Percentiles rank a stretch among this genome's conserved stretches.
These are phyloP conservation scores for Fusarium armeniacum DNA, from an alignment of 2,329 filamentous ascomycete genomes.

Conservation along the genomic window DNA sequence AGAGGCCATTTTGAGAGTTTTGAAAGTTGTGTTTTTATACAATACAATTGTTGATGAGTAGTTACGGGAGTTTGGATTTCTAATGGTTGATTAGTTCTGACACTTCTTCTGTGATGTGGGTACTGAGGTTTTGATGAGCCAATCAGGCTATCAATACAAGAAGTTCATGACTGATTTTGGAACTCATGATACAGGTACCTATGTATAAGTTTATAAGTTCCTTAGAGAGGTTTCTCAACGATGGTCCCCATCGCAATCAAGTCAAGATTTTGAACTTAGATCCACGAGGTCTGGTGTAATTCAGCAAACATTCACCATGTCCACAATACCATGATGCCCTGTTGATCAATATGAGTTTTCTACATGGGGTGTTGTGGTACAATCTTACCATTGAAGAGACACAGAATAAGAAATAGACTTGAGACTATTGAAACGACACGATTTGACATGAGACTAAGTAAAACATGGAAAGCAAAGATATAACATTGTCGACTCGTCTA, in stretches of 20 bases:
- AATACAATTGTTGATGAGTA: conserved; percentile 8
- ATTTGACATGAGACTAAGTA: not conserved
- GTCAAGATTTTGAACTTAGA: not conserved
- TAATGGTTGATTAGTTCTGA: conserved; percentile 38
- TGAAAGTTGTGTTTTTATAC: not conserved
- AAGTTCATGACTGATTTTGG: conserved; percentile 9
- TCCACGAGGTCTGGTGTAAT: not conserved
- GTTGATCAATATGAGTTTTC: not conserved
- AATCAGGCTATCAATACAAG: conserved; percentile 21
- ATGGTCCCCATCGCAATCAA: not conserved
- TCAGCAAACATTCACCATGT: not conserved
- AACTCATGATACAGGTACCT: conserved; percentile 9
- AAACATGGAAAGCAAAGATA: not conserved
- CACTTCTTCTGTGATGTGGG: conserved; percentile 27
- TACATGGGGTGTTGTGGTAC: too few relatives aligned
- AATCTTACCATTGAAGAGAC: too few relatives aligned
- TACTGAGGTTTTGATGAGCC: conserved; percentile 15
- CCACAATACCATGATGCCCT: not conserved
- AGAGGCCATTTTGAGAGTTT: conserved; percentile 38
- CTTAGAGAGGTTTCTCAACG: not conserved
- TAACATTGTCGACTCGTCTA: not conserved
- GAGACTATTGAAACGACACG: not conserved
- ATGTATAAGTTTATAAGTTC: not conserved
- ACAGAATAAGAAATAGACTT: not conserved
- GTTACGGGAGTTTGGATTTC: conserved; percentile 35